Conservation (phyloP, 1,139 yeast genomes). For the Eremothecium coryli region DNA sequence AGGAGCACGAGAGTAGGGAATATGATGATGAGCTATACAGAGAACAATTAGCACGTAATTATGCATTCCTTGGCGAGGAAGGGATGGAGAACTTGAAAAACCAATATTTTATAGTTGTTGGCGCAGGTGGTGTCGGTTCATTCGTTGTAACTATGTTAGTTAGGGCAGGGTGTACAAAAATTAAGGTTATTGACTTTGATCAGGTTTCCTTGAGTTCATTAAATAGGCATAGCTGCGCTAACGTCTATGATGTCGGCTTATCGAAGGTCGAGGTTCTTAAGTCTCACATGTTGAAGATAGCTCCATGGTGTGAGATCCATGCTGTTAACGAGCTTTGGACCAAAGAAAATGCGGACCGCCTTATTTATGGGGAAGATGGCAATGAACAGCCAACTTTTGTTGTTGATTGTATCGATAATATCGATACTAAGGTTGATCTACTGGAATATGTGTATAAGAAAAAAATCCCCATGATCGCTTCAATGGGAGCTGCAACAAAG, state of each 20-base stretch:
- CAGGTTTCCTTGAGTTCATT: constrained; percentile 88
- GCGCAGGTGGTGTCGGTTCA: constrained; percentile 98
- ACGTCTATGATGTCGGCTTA: constrained; percentile 77
- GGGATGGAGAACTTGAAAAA: constrained; percentile 70
- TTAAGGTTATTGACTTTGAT: constrained; percentile 85
- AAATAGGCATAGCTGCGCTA: constrained; percentile 92
- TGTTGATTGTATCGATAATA: constrained; percentile 91
- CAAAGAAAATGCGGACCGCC: constrained; percentile 49
- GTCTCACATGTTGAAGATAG: constrained; percentile 53
- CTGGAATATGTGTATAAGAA: constrained; percentile 60
- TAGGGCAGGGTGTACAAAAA: constrained; percentile 74
- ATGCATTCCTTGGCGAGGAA: constrained; percentile 78
- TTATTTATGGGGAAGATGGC: constrained; percentile 46
- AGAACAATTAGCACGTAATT: constrained; percentile 89
- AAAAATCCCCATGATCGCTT: constrained; percentile 58
- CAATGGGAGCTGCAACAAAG: constrained; percentile 96
- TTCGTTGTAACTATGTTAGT: constrained; percentile 92
- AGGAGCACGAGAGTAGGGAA: constrained; percentile 12
- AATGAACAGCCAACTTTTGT: constrained; percentile 51
- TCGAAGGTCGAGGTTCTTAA: constrained; percentile 77
- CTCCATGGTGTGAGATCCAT: constrained; percentile 87
- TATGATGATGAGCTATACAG: constrained; percentile 69
- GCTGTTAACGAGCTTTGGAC: constrained; percentile 73
- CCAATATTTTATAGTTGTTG: constrained; percentile 82
- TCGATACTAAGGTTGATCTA: constrained; percentile 88